Base-by-base conservation (phyloP, 345 rosid species). In the Ailanthus altissimus region DNA sequence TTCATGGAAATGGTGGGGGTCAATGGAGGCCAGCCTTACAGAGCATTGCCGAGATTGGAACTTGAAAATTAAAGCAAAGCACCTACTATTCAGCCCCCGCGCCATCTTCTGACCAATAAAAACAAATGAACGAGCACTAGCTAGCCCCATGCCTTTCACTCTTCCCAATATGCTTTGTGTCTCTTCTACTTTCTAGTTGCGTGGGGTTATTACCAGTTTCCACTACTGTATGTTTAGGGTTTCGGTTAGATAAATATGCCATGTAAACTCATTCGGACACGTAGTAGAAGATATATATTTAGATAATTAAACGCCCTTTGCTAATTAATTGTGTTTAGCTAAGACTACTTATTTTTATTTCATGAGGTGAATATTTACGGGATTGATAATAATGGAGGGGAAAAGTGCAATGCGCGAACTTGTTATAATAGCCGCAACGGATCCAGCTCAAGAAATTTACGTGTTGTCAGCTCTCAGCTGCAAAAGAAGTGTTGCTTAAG, bases 21-120 rank as follows among this genome's bases (percentile, higher is more conserved):
- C 92, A 86, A 56, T 94, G 98, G 98, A 90, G 85, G 85, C 98
- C 97, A 86, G 91, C 93, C 76, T 88, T 92, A 59, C 90, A 88
- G 71, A 94, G 91, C 90, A 94, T 94, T 83, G 88, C 92, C 5
- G 98, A 94, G 78, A 21, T 83, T 78, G 90, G 90, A 76, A 80
- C 76, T 81, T 87, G 87, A 84, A 73, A 21, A 11, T 15, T 6
- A 45, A 4, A 43, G 32, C 18, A 66, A 20, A 11, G 16, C 6
- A 0, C 11, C 28, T 56, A 59, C 28, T 73, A 10, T 28, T 49
- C 73, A 26, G 15, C 23, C 45, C 18, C 53, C 59, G 20, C 15
- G 45, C 76, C 56, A 18, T 32, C 21, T 56, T 26, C 28, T 3
- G 36, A 71, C 32, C 16, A 38, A 36, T 53, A 50, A 43, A 25